Conservation (phyloP, 495 filamentous ascomycete genomes). For the Hypoxylon fuscum region DNA sequence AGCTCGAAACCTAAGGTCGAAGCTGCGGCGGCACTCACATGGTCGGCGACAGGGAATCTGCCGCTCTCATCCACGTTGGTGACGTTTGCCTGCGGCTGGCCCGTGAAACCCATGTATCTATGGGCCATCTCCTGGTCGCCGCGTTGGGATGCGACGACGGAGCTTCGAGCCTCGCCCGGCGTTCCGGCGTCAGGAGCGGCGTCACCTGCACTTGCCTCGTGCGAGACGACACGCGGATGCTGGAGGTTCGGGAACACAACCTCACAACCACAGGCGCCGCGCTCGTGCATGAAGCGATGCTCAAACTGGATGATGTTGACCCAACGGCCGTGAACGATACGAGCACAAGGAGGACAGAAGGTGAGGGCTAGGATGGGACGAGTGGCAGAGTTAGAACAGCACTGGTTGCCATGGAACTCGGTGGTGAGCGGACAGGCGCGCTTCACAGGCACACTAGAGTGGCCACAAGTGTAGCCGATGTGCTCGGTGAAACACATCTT, state of each 20-base stretch:
- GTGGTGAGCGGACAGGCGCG: constrained; percentile 56
- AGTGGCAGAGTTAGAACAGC: constrained; percentile 42
- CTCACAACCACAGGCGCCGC: constrained; percentile 52
- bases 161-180: neutral
- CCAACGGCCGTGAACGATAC: constrained; percentile 50
- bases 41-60: too few species aligned
- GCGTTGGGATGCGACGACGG: too few species aligned
- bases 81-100: too few species aligned
- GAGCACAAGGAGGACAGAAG: constrained; percentile 52
- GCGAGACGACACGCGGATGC: constrained; percentile 41
- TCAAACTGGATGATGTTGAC: constrained; percentile 53
- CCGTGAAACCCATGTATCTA: too few species aligned
- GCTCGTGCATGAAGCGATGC: constrained; percentile 59
- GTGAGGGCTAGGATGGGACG: constrained; percentile 41
- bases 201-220: neutral
- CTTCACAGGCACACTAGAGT: constrained; percentile 48
- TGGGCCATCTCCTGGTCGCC: too few species aligned
- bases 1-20: too few species aligned
- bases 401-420: constrained; percentile 39
- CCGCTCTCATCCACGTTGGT: too few species aligned
- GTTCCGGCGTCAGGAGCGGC: neutral
- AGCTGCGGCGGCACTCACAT: too few species aligned
- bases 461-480: constrained; percentile 56
- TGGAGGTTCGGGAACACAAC: constrained; percentile 48
- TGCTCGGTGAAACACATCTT: constrained; percentile 56